These are phyloP conservation scores for Schrenkiella parvula DNA, from an alignment of 345 rosid genomes.

Conservation along the genomic window DNA sequence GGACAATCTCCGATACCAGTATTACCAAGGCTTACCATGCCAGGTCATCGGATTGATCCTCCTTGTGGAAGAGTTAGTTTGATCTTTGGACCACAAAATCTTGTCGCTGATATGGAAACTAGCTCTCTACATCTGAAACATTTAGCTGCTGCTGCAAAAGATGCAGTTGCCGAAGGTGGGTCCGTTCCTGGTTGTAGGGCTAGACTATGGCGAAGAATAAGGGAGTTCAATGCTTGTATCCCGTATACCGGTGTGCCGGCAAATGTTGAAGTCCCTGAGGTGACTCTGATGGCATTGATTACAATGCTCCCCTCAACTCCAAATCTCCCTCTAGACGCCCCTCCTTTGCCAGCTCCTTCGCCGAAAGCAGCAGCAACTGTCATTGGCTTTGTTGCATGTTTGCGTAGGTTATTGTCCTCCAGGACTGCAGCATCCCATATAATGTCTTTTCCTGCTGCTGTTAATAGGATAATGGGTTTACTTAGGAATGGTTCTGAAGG, in stretches of 20 bases:
- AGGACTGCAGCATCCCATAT: conserved; percentile 95
- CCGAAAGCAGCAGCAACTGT: conserved; percentile 99
- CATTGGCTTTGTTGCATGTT: conserved; percentile 92
- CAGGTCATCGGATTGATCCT: conserved; percentile 98
- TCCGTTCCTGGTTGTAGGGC: conserved; percentile 96
- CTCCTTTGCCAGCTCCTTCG: conserved; percentile 97
- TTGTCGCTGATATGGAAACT: conserved; percentile 62
- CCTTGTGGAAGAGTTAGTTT: conserved; percentile 92
- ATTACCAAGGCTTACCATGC: conserved; percentile 95
- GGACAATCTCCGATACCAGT: conserved; percentile 82
- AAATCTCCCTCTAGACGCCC: conserved; percentile 89
- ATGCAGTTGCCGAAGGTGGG: conserved; percentile 98
- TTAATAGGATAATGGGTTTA: conserved; percentile 97
- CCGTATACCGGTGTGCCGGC: conserved; percentile 85
- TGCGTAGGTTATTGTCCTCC: conserved; percentile 88
- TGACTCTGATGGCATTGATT: conserved; percentile 94
- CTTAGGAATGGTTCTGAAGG: conserved; percentile 98
- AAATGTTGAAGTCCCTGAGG: conserved; percentile 89
- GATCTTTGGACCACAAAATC: conserved; percentile 46
- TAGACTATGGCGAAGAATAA: conserved; percentile 94
- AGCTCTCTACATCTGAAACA: conserved; percentile 89
- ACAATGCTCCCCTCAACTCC: conserved; percentile 96
- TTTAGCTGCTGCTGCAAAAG: conserved; percentile 95
- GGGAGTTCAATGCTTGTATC: conserved; percentile 96
- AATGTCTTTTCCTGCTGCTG: conserved; percentile 99